These are phyloP conservation scores for Fusarium circinatum DNA, from an alignment of 2,329 filamentous ascomycete species.

Conservation along the genomic window DNA sequence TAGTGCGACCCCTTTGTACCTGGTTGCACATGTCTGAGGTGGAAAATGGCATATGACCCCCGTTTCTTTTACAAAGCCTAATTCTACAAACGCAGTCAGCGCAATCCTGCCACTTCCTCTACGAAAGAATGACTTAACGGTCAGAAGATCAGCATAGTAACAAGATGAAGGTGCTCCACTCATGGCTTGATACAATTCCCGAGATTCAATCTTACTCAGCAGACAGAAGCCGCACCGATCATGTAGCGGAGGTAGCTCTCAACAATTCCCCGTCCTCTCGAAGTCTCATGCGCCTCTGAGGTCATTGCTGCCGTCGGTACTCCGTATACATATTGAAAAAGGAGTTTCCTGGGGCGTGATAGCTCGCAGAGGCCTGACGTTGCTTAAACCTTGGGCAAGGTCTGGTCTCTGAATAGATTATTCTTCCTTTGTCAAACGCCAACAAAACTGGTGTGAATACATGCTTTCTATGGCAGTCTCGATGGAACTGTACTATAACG, in stretches of 20 bases:
- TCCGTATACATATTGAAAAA: background rate
- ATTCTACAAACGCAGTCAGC: conserved; percentile 12
- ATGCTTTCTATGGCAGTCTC: background rate
- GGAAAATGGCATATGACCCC: background rate
- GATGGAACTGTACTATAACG: background rate
- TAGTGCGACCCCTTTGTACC: background rate
- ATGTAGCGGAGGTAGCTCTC: background rate
- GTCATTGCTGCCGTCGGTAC: background rate
- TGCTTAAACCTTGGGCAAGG: no score
- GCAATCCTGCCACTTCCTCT: conserved; percentile 5
- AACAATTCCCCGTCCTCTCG: background rate
- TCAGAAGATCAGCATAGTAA: conserved; percentile 3
- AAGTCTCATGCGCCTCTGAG: background rate
- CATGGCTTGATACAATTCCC: conserved; percentile 8
- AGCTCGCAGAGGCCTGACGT: background rate
- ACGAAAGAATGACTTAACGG: background rate
- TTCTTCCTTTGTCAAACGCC: no score
- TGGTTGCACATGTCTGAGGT: background rate
- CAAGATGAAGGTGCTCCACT: conserved; percentile 18
- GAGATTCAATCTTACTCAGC: conserved; percentile 25
- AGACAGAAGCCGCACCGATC: conserved; percentile 5
- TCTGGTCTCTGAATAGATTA: no score
- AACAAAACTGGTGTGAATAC: background rate
- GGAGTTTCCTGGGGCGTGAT: background rate
- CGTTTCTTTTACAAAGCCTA: conserved; percentile 7